Evolutionary conservation across 164 flowering plant genomes (phyloP).

Genomic region (Vitis riparia): DNA sequence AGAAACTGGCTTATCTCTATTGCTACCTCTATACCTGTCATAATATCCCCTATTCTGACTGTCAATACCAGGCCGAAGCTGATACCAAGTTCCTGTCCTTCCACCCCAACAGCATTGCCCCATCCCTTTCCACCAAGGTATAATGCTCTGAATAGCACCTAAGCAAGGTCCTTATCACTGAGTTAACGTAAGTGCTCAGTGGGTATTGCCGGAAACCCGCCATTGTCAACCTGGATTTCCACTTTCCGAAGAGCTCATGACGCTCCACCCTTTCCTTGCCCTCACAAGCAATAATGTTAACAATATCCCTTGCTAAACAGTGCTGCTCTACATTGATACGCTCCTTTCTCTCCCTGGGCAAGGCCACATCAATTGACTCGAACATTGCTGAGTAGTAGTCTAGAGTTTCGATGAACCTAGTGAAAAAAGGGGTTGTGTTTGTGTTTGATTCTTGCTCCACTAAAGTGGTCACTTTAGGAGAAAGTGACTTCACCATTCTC

Average conservation of each 20-base stretch:
- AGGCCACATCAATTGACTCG: conserved; percentile 67
- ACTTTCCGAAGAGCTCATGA: conserved; percentile 77
- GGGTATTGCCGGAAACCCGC: conserved; percentile 73
- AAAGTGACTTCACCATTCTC: conserved; percentile 63
- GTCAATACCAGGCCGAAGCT: conserved; percentile 77
- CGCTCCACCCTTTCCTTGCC: conserved; percentile 76
- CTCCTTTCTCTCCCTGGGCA: conserved; percentile 56
- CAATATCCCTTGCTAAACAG: conserved; percentile 76
- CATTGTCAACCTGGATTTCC: conserved; percentile 76
- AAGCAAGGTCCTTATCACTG: conserved; percentile 50
- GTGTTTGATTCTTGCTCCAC: conserved; percentile 86
- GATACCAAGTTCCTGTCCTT: conserved; percentile 62
- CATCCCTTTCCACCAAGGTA: conserved; percentile 65
- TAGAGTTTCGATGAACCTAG: conserved; percentile 58
- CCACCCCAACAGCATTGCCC: conserved; percentile 75
- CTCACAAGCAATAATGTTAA: conserved; percentile 78
- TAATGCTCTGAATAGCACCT: conserved; percentile 60
- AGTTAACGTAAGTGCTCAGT: conserved; percentile 60
- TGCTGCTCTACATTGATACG: conserved; percentile 72
- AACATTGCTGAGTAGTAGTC: conserved; percentile 76
- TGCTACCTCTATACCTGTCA: conserved; percentile 2
- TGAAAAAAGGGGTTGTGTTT: conserved; percentile 70
- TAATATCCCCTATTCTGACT: neutral
- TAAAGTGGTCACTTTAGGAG: conserved; percentile 66
- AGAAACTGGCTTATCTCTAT: neutral